Evolutionary conservation across 805 yeast genomes (phyloP), one percentile per base, ranked within the genome.

Genomic region (Clavispora asparagi): DNA sequence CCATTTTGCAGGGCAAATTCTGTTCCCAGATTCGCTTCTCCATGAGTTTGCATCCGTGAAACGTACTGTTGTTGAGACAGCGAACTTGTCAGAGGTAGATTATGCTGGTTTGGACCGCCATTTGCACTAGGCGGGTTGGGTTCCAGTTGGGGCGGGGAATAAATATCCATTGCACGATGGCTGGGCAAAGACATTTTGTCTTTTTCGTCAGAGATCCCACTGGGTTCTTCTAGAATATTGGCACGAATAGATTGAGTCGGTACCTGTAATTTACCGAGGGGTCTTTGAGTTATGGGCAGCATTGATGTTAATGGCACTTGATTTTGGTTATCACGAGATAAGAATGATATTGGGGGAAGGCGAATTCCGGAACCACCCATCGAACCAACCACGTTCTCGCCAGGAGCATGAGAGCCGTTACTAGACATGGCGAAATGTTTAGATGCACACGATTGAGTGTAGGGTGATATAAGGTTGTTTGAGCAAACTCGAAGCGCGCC

Each of bases 321-420:
- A 9, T 29, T 25, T 7, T 41, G 33, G 14, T 44, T 49, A 31
- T 40, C 40, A 13, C 53, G 52, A 4, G 67, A 60, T 40, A 65
- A 50, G 42, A 64, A 64, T 23, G 66, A 59, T 12, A 66, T 65
- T 11, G 64, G 62, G 19, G 64, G 64, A 35, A 60, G 56, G 35
- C 59, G 49, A 30, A 60, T 55, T 11, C 57, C 57, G 12, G 43
- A 42, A 17, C 49, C 47, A 14, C 42, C 43, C n/a, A 17, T 11
- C 13, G 13, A 10, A 7, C 37, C 25, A 13, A 11, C 11, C 3
- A 11, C 11, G 9, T 16, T 33, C 4, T 17, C 35, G 5, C 37
- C 28, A 26, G 40, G 10, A 19, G 14, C 16, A 11, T 29, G 9
- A 12, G 28, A 23, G 10, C 39, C 39, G 39, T 30, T 30, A 33